Evolutionary conservation across 352 stramenopile species (phyloP), one percentile per base, ranked within the genome.

Genomic region (Phytophthora fragariae): DNA sequence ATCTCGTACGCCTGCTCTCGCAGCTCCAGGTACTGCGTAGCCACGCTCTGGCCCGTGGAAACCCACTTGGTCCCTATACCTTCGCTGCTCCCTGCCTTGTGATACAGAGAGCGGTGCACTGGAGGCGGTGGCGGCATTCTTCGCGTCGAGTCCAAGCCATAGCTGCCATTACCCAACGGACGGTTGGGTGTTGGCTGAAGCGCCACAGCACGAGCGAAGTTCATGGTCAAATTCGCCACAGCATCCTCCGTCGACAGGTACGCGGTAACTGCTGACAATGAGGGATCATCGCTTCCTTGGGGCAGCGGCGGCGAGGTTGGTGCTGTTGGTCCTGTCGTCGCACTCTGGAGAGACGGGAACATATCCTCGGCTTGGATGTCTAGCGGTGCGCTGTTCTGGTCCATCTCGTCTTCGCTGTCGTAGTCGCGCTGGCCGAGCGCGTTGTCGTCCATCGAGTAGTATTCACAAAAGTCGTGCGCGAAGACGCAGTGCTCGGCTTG

Each of bases 401-500:
- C 78, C 58, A 81, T 75, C 64, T 94, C 89, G 72, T 93, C 87
- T 73, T 94, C 88, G 61, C 83, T 92, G 72, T 94, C 88, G 69
- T 92, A 93, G 61, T 93, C 85, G 19, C 85, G 84, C 21, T 77
- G 70, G 9, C 73, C 59, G 9, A 83, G 49, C 8, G 71, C 65
- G 31, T 77, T 69, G 19, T 83, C 75, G 65, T 91, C 82, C 70
- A 94, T 78, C 52, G 79, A 73, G 66, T 92, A 92, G 39, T 84
- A 90, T 74, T 94, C 86, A 62, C 73, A 84, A 57, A 95, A 95
- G 69, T 90, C 84, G 77, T 96, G 89, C 12, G 88, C 83, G 68
- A 96, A 96, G 2, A 93, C 86, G 63, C 89, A 96, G 47, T 92
- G 78, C 52, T 94, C 83, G 7, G 72, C 83, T 73, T 96, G 88